Evolutionary conservation across 75 land plant species (phyloP), one percentile per base, ranked within the genome.

Genomic region (Selaginella tamariscina): DNA sequence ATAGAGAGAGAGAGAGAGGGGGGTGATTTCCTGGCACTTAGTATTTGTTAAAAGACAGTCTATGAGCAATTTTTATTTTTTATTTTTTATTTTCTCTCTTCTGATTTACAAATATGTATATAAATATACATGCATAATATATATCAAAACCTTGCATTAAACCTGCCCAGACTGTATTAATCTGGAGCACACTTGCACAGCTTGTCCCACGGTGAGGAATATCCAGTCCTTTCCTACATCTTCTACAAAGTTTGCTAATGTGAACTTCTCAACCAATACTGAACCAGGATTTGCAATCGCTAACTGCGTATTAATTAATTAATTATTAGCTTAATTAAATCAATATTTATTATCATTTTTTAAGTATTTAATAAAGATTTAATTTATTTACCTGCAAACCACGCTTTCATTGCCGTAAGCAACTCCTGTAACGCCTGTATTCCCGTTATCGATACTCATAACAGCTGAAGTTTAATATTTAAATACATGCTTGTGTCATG

Each of bases 231-330:
- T 24, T 27, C 85, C 86, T 32, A 85, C 68, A 32, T 60, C 75
- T 0, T 78, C 81, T 0, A 85, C 70, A 32, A 86, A 71, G 29
- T 72, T 77, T 2, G 83, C 72, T 32, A 75, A 27, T 65, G 80
- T 81, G 54, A 89, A 68, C 78, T 85, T 89, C 71, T 80, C 76
- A 0, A 86, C 80, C 72, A 86, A 86, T 55, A 73, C 70, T 77
- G 83, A 75, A 22, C 80, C 76, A 11, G 88, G 94, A 54, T 79
- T 85, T 2, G 80, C 81, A 27, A 89, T 1, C 1, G 82, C 86
- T 33, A 89, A 59, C 94, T 89, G 79, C 64, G 71, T n/a, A n/a
- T n/a, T n/a, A n/a, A n/a, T n/a, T n/a, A n/a, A n/a, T n/a, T n/a
- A n/a, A n/a, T n/a, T n/a, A n/a, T n/a, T n/a, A n/a, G n/a, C n/a